Base-by-base conservation (phyloP, 2,329 filamentous ascomycete species). In the Fusarium veterinarium region DNA sequence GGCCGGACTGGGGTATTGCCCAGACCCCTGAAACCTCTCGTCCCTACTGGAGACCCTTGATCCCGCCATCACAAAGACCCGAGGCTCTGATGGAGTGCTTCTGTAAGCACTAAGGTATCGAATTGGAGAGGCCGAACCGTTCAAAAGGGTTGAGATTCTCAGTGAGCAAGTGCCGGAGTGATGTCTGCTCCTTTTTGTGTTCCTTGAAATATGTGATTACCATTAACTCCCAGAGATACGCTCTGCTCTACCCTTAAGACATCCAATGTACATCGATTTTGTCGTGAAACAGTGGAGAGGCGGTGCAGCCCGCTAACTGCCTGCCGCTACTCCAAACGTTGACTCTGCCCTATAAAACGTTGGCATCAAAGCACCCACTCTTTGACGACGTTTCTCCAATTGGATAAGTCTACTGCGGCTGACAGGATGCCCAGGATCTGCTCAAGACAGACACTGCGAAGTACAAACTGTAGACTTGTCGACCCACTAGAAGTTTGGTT, bases 301-400 rank as follows among this genome's bases (percentile, higher is more conserved):
- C 67, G 59, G 70, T 64, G 67, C 71, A 73, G 46, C 42, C 57
- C 51, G 49, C 44, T 35, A 55, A 55, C 51, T 57, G 57, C 45
- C 42, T 17, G n/a, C 41, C n/a, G n/a, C 41, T 58, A 25, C 56
- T 44, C 37, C 19, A 57, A 45, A 38, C 57, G 59, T 66, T 35
- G 41, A 49, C 25, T 67, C 71, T 73, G 71, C 71, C 71, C 71
- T 74, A 74, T 72, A 64, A 72, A 74, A 69, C 64, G 57, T 42
- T 69, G 57, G 33, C 40, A 64, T 51, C 41, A 13, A 31, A 62
- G 42, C 41, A 69, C 30, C 71, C 58, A 65, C 46, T 30, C 28
- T 40, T 52, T 64, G 17, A 11, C 25, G 12, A 19, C 48, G 31
- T 30, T 40, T 44, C 46, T 60, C 59, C 55, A 72, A 73, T 67